Percentiles rank a stretch among this genome's conserved stretches.
These are phyloP conservation scores for Globisporangium cederbergense DNA, from an alignment of 352 stramenopile genomes.

Conservation along the genomic window DNA sequence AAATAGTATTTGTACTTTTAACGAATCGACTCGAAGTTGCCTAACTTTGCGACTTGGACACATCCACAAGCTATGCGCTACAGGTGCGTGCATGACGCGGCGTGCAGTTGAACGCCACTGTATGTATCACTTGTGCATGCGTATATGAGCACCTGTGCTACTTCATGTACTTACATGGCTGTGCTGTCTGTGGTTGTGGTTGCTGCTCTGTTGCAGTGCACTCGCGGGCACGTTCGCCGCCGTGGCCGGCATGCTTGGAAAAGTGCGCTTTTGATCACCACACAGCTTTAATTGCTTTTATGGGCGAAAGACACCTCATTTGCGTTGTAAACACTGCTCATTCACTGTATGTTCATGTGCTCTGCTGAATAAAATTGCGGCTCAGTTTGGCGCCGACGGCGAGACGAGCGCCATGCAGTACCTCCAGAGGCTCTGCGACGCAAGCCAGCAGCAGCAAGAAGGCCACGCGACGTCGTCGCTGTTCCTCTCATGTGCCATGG, in stretches of 20 bases:
- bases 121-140: neutral
- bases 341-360: neutral
- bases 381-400: conserved; percentile 24
- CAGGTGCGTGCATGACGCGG: neutral
- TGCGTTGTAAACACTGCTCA: neutral
- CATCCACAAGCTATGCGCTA: neutral
- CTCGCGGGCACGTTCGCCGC: conserved; percentile 57
- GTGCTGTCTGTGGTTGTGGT: no score
- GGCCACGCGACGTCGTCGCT: conserved; percentile 4
- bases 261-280: conserved; percentile 21
- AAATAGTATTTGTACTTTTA: neutral
- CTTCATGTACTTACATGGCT: no score
- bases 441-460: neutral
- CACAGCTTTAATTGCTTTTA: neutral
- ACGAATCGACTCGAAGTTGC: neutral
- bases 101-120: no score
- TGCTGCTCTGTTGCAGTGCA: conserved; percentile 25
- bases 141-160: no score
- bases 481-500: conserved; percentile 5
- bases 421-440: conserved; percentile 17
- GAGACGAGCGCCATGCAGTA: conserved; percentile 23
- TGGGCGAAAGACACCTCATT: no score
- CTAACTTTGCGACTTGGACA: neutral
- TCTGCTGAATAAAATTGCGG: no score
- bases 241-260: conserved; percentile 51